A percentile compares a stretch with the other conserved stretches of the same genome.
Evolutionary conservation across 2,329 filamentous ascomycete genomes (phyloP).

Genomic region (Penicillium italicum): DNA sequence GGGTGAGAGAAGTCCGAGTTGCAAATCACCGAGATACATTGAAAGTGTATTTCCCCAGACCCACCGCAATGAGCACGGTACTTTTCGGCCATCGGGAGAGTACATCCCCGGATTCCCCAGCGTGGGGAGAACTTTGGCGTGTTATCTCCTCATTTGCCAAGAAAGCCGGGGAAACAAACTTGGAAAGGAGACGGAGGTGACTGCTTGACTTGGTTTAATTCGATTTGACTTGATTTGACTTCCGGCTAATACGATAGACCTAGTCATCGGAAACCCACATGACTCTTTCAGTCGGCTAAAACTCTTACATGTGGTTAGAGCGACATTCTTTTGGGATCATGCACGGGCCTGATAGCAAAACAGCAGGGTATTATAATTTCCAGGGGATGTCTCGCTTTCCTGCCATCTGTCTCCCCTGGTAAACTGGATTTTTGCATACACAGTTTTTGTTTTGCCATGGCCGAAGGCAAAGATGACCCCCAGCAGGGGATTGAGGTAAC

Average conservation of each 20-base stretch:
- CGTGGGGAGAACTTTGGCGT: background rate
- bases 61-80: background rate
- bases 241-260: background rate
- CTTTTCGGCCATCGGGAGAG: conserved; percentile 8
- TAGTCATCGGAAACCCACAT: background rate
- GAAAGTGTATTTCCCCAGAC: background rate
- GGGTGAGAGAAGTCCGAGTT: conserved; percentile 17
- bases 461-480: conserved; percentile 3
- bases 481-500: conserved; percentile 13
- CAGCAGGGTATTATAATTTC: conserved; percentile 1
- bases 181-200: background rate
- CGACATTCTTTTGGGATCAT: background rate
- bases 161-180: background rate
- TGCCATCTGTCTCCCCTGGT: background rate
- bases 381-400: background rate
- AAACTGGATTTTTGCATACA: background rate
- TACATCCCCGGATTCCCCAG: conserved; percentile 16
- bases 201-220: background rate
- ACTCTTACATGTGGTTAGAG: background rate
- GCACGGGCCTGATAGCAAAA: background rate
- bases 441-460: conserved; percentile 1
- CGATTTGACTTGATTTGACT: background rate
- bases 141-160: conserved; percentile 1
- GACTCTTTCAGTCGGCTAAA: background rate
- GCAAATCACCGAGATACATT: background rate